Base-by-base conservation (phyloP, 306 rosid species). In the Cyclanthera cordifolia region DNA sequence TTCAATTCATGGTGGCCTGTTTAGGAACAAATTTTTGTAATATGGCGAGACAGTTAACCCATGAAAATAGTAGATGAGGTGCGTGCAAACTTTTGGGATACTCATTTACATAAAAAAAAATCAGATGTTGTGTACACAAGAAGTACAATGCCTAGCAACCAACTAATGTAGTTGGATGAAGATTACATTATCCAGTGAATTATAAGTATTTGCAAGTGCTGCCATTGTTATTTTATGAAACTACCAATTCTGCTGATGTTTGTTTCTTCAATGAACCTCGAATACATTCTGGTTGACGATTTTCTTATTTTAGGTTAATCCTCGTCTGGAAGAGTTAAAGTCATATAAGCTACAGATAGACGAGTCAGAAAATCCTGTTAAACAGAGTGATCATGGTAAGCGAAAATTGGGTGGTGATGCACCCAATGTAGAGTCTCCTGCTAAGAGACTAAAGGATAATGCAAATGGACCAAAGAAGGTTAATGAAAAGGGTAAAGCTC, bases 291-390 rank as follows among this genome's bases (percentile, higher is more conserved):
- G 25, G 19, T 45, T 37, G 70, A 23, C 23, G 28, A 54, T 25
- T 50, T 59, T 46, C 17, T 63, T 57, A 59, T 51, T 21, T 70
- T 66, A 92, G 96, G 95, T 85, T 74, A 77, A 84, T 59, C 86
- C 89, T 61, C 89, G 95, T 51, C 78, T 90, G 65, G 88, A 87
- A 69, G 96, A 93, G 80, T 80, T 93, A 27, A 81, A 78, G 59
- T 77, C 82, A 47, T 84, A 72, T 67, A 90, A 87, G 83, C 67
- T 79, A 70, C 95, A 82, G 59, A 86, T 81, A 80, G 96, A 87
- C 43, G 93, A 84, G 75, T 84, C 72, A 73, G 90, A 85, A 53
- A 82, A 47, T 69, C 46, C 79, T 78, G 54, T 67, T 43, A 84
- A 79, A 78, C 85, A 81, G 81, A 85, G 58, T 74, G 74, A 72